Conservation (phyloP, 2,329 filamentous ascomycete species). For the Neonectria sp. region DNA sequence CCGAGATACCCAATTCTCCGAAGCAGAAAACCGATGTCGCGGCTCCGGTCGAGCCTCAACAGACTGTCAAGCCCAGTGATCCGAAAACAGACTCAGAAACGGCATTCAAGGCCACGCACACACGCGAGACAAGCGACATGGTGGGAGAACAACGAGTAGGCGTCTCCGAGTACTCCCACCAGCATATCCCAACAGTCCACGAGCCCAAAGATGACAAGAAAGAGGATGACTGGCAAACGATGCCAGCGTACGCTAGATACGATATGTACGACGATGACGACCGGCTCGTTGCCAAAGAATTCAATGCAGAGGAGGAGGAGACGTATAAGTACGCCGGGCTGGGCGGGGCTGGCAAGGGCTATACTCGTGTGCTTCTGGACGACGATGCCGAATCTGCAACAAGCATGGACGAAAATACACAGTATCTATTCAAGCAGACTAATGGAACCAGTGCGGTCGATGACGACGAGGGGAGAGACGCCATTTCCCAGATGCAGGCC, state of each 20-base stretch:
- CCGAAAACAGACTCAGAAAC: constrained; percentile 32
- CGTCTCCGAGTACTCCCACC: constrained; percentile 93
- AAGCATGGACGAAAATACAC: constrained; percentile 97
- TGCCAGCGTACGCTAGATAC: constrained; percentile 93
- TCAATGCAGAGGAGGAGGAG: constrained; percentile 79
- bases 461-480: constrained; percentile 88
- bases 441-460: constrained; percentile 72
- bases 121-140: constrained; percentile 57
- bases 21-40: constrained; percentile 30
- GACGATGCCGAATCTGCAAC: constrained; percentile 95
- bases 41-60: constrained; percentile 24
- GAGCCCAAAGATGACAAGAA: constrained; percentile 66
- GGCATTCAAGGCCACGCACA: constrained; percentile 46
- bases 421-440: constrained; percentile 90
- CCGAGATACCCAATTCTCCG: neutral
- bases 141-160: constrained; percentile 51
- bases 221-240: constrained; percentile 89
- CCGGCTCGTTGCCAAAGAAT: constrained; percentile 86
- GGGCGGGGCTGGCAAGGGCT: constrained; percentile 93
- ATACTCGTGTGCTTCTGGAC: constrained; percentile 94
- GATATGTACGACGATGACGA: constrained; percentile 98
- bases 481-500: constrained; percentile 91
- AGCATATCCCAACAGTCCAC: constrained; percentile 76
- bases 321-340: constrained; percentile 80
- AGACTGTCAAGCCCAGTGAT: constrained; percentile 28